Evolutionary conservation across 768 basidiomycete species (phyloP), one percentile per base, ranked within the genome.

Genomic region (Russula brevipes): DNA sequence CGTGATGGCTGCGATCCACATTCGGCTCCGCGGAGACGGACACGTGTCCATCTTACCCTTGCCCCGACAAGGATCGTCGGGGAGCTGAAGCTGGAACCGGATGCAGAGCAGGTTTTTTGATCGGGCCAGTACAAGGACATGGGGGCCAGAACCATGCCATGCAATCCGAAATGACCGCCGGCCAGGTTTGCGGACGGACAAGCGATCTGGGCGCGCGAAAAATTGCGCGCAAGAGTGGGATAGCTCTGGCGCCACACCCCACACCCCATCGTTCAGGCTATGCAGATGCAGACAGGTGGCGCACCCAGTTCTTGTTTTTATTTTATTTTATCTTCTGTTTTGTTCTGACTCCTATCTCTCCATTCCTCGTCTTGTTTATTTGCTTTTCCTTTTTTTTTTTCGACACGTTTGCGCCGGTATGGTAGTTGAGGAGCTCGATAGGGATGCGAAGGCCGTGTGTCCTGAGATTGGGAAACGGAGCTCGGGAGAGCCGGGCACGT

Each of bases 181-280:
- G 56, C 36, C 49, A 35, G 16, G 41, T 41, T 8, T 54, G 17
- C n/a, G 31, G 44, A 55, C 16, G 39, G 30, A 44, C n/a, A 11
- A 12, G 14, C 44, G 44, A 44, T 49, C 5, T 7, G 51, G 45
- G 52, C 62, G 57, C 62, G 57, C 39, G 62, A 53, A 36, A 42
- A 47, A 60, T 10, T 5, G 36, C 17, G 41, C 3, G 33, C 61
- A 52, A 57, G 31, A 59, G 57, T 30, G 62, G 62, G 57, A 41
- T 59, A 54, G 62, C 62, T 63, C 62, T 58, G 46, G 57, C 36
- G 39, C 2, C 47, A 56, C 60, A 54, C 60, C 47, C 54, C 46
- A 42, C 4, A 38, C 36, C 38, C 9, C 38, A 12, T 4, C 12
- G 38, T 12, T 39, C 38, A 39, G 14, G 41, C 41, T 14, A 42